Evolutionary conservation across 2,329 filamentous ascomycete species (phyloP), one percentile per base, ranked within the genome.

Genomic region (Cladosporium sp.): DNA sequence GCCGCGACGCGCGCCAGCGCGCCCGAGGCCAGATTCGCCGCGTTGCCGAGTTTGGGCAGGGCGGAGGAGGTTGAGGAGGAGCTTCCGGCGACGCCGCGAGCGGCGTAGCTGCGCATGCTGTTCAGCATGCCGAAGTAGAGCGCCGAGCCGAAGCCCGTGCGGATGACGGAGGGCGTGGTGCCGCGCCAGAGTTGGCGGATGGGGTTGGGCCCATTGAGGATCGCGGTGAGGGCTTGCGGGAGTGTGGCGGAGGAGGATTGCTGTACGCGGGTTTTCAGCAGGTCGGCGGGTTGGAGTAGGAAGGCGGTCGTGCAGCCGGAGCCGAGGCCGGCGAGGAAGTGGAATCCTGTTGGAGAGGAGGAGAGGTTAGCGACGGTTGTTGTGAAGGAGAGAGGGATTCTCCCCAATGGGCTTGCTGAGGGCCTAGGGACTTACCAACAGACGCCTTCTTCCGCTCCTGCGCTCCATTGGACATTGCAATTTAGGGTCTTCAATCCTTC

Each of bases 231-330:
- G 15, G 86, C 87, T 19, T 76, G 73, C 47, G 81, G 69, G 51
- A 97, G 80, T 2, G 89, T 64, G 29, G 60, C 83, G 38, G 80
- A 78, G 43, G 83, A 83, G 29, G 88, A 89, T 70, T 97, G 93
- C 68, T 99, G 93, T 34, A 97, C 85, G 41, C 93, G 86, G 24
- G 93, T 99, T 72, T 99, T 99, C 67, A 99, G 83, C 4, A 99
- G 84, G 71, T 99, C 93, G 63, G 93, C 87, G 20, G 93, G 93
- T 70, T 99, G 93, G 13, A 99, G 81, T 50, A 97, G 83, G 53
- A 95, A 84, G 50, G 93, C 91, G 47, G 90, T 93, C 57, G 89
- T 81, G 44, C 95, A 79, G 62, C 93, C 93, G 7, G 91, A 96
- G 63, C 83, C 82, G 50, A 97, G 81, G 56, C 93, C 93, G 56